These are phyloP conservation scores for Sequoiadendron giganteum DNA, from an alignment of 75 land plant species.

Conservation along the genomic window DNA sequence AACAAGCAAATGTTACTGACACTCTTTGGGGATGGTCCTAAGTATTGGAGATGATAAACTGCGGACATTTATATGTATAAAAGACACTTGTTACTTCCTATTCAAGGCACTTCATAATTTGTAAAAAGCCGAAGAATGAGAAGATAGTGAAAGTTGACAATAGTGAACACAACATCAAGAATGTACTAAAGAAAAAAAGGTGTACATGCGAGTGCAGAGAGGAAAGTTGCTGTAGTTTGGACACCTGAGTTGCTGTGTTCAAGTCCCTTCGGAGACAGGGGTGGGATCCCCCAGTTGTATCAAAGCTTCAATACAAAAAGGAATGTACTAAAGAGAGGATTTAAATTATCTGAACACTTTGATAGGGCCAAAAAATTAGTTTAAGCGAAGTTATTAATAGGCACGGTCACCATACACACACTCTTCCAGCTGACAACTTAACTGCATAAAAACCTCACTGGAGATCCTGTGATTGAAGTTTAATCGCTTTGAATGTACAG, in stretches of 20 bases:
- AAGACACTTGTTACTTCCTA: neutral
- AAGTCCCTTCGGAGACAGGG: no score
- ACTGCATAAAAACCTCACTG: neutral
- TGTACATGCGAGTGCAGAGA: no score
- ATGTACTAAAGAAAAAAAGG: neutral
- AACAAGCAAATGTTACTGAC: neutral
- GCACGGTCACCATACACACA: no score
- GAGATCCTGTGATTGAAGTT: neutral
- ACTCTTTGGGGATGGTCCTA: neutral
- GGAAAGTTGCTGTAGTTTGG: no score
- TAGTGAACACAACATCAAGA: neutral
- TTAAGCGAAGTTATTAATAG: no score
- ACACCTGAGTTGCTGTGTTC: no score
- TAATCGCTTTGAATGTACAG: neutral
- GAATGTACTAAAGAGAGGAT: neutral
- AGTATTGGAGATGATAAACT: neutral
- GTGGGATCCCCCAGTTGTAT: no score
- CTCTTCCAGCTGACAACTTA: neutral
- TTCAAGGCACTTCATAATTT: neutral
- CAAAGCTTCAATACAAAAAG: no score
- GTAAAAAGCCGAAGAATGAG: neutral
- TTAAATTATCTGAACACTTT: neutral
- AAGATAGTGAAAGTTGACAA: neutral
- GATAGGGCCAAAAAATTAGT: neutral
- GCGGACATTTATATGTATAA: neutral